These are phyloP conservation scores for Zea mays DNA, from an alignment of 176 grass and related monocot genomes.

Conservation along the genomic window Zm-B73-REFERENCE-NAM-5.0 NC_050098.1:218458001-218458500, in stretches of 20 bases:
- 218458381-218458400: not conserved
- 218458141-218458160: not conserved
- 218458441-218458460: not conserved
- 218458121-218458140: not conserved
- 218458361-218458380: not conserved
- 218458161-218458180: not conserved
- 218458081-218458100: not conserved
- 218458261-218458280: constrained; percentile 1
- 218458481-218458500: not conserved
- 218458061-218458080: not conserved
- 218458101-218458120: not conserved
- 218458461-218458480: not conserved
- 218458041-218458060: not conserved
- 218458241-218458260: constrained; percentile 21
- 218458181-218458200: not conserved
- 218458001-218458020: not conserved
- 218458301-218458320: constrained; percentile 20
- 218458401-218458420: not conserved
- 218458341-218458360: not conserved
- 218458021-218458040: not conserved
- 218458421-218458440: constrained; percentile 7
- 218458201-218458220: not conserved
- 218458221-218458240: not conserved
- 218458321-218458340: constrained; percentile 16
- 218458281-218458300: constrained; percentile 12